Percentiles rank a stretch among this genome's conserved stretches.
These are phyloP conservation scores for Cladosporium sp. DNA, from an alignment of 2,329 filamentous ascomycete species.

Conservation along the genomic window DNA sequence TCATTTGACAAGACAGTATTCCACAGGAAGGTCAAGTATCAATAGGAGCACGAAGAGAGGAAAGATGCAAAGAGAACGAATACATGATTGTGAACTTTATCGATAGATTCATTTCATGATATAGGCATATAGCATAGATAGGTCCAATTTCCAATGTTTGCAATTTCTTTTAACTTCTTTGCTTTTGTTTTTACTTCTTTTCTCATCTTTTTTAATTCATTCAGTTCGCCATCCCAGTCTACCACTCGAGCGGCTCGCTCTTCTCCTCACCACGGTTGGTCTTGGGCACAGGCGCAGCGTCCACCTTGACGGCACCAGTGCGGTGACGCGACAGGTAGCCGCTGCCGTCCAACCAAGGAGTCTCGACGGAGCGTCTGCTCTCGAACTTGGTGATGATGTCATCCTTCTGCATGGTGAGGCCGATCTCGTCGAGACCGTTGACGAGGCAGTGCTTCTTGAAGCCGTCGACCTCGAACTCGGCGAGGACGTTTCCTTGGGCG, in stretches of 20 bases:
- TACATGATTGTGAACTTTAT: too few species aligned
- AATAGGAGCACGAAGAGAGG: too few species aligned
- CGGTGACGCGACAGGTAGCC: slow-evolving; percentile 66
- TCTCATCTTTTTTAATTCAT: too few species aligned
- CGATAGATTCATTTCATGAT: slow-evolving; percentile 5
- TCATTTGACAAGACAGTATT: too few species aligned
- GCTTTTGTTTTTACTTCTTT: neutral
- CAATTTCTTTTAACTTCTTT: neutral
- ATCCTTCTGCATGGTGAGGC: slow-evolving; percentile 86
- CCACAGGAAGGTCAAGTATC: too few species aligned
- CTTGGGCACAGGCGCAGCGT: slow-evolving; percentile 70
- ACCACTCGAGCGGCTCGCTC: slow-evolving; percentile 88
- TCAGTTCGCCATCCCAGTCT: slow-evolving; percentile 24
- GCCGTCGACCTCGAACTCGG: slow-evolving; percentile 80
- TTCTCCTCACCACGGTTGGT: slow-evolving; percentile 84
- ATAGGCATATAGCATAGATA: neutral
- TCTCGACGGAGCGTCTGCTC: slow-evolving; percentile 67
- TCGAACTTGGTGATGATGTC: slow-evolving; percentile 86
- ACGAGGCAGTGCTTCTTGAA: slow-evolving; percentile 93
- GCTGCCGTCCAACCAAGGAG: slow-evolving; percentile 86
- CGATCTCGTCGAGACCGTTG: slow-evolving; percentile 94
- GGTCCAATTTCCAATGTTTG: neutral
- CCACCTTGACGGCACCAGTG: slow-evolving; percentile 57
- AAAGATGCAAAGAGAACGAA: too few species aligned
- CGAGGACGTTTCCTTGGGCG: slow-evolving; percentile 67